Conservation (phyloP, 208 protist species). For the Leishmania mexicana region DNA sequence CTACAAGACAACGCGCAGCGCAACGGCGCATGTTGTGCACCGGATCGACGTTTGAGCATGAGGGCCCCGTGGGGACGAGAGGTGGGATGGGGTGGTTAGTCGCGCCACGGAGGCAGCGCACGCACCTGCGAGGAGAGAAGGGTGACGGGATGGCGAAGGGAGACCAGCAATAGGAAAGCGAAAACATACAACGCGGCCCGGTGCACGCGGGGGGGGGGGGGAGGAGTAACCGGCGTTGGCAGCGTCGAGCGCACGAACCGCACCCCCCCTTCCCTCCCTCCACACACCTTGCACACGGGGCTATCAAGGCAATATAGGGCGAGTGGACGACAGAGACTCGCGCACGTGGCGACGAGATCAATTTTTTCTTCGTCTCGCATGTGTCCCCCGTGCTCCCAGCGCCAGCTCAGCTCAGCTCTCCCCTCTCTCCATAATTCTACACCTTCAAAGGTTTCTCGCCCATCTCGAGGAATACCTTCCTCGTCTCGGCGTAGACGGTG, state of each 20-base stretch:
- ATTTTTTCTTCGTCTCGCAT: not conserved
- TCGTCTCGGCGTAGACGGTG: constrained; percentile 68
- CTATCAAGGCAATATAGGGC: not conserved
- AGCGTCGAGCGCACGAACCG: too few relatives aligned
- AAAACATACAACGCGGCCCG: not conserved
- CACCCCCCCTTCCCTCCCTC: too few relatives aligned
- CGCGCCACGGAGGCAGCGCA: not conserved
- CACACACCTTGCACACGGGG: not conserved
- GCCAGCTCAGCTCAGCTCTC: not conserved
- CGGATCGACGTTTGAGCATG: not conserved
- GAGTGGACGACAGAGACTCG: not conserved
- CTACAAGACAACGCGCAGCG: not conserved
- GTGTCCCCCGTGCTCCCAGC: not conserved
- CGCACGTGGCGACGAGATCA: not conserved
- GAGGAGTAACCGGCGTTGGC: not conserved
- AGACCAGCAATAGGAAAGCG: not conserved
- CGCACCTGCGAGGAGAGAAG: not conserved
- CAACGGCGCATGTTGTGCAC: not conserved
- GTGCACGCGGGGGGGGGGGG: too few relatives aligned
- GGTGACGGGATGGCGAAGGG: not conserved
- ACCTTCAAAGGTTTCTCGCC: constrained; percentile 38
- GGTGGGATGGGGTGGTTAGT: not conserved
- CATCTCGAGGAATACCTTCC: constrained; percentile 48
- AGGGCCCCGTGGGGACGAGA: not conserved
- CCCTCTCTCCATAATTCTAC: constrained; percentile 4